Base-by-base conservation (phyloP, 208 protist species). In the Giardia duodenalis region DNA sequence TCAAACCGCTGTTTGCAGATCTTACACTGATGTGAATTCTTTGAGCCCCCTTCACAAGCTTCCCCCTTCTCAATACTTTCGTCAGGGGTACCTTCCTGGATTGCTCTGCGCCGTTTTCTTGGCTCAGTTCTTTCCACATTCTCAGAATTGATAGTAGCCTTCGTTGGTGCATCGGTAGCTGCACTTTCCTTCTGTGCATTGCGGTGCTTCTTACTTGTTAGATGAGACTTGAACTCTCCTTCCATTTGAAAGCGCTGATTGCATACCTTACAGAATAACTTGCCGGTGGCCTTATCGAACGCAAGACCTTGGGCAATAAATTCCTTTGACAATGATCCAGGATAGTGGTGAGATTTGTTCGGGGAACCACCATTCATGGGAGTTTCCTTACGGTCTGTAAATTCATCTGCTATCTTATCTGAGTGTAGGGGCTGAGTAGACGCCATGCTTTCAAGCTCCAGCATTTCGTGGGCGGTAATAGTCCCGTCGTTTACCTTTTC, bases 171-270 rank as follows among this genome's bases (percentile, higher is more conserved):
- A 76, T 76, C 57, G 19, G 10, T 76, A 10, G 10, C 19, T 76
- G 30, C 30, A 76, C 30, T 30, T 30, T 76, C 19, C 30, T 76
- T 10, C 30, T 76, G 57, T 39, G 86, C 86, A 10, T 89, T 89
- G 3, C 42, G 4, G 44, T 89, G 86, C 4, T 44, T 10, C 86
- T 89, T 89, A 89, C 22, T 44, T 45, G 39, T 46, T 4, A 89
- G 86, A 89, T 89, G 86, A 45, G 4, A 46, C 86, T 89, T 89
- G 86, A 89, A 89, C 44, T 89, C 86, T 19, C 86, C 86, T 45
- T 46, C 86, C 3, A 89, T 4, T 19, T 46, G 22, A 45, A 89
- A 89, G 4, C 86, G 86, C 44, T 89, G 86, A 89, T 89, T 89
- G 44, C 86, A 89, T 46, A 89, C 86, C 4, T 44, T 89, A 89